These are phyloP conservation scores for Dendrobium chrysotoxum DNA, from an alignment of 106 monocot species.

Conservation along the genomic window DNA sequence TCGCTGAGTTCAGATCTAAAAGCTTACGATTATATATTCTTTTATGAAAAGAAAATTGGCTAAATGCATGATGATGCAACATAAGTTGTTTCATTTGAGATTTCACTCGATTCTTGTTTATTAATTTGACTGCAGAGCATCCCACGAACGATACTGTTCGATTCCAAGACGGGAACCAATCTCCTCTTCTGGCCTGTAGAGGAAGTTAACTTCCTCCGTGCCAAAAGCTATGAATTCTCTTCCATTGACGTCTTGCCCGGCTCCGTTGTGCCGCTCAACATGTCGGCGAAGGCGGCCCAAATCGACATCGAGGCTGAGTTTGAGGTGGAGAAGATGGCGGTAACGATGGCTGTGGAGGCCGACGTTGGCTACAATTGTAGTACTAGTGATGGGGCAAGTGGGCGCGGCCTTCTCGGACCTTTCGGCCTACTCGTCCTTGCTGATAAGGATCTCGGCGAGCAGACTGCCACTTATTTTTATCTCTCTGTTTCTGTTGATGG, in stretches of 20 bases:
- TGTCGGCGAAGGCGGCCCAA: conserved; percentile 27
- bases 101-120: no score
- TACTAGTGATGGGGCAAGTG: conserved; percentile 39
- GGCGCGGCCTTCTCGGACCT: conserved; percentile 39
- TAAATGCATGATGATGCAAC: no score
- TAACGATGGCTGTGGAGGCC: conserved; percentile 17
- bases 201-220: conserved; percentile 44
- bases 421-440: conserved; percentile 69
- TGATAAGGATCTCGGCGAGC: conserved; percentile 25
- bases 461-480: conserved; percentile 67
- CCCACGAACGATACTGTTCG: conserved; percentile 44
- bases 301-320: conserved; percentile 67
- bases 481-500: conserved; percentile 28
- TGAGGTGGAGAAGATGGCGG: conserved; percentile 16
- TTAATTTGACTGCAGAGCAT: conserved; percentile 25
- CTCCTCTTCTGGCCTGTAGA: conserved; percentile 64
- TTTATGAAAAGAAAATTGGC: no score
- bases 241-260: conserved; percentile 21
- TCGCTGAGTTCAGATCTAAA: no score
- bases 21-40: no score
- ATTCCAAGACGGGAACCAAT: conserved; percentile 46
- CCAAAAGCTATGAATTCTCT: conserved; percentile 8
- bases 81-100: no score
- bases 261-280: conserved; percentile 21
- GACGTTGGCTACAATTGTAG: conserved; percentile 61